These are phyloP conservation scores for Backusella parvicylindrica DNA, from an alignment of 192 early-diverging fungal genomes.

Conservation along the genomic window DNA sequence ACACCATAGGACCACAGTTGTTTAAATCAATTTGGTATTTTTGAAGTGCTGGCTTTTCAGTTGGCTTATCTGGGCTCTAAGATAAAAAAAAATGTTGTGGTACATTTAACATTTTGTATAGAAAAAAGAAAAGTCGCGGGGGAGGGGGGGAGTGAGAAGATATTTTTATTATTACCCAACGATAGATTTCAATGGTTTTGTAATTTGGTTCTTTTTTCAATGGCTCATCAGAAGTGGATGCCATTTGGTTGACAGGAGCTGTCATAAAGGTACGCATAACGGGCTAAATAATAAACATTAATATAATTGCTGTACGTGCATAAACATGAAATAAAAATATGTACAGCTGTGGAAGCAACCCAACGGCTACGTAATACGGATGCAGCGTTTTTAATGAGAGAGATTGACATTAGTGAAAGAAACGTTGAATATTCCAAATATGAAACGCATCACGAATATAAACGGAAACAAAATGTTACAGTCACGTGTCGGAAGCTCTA, in stretches of 20 bases:
- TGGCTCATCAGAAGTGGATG: neutral
- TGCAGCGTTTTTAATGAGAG: neutral
- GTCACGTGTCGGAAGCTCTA: neutral
- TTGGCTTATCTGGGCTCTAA: conserved; percentile 85
- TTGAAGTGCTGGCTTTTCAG: conserved; percentile 85
- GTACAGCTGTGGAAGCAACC: neutral
- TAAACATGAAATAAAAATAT: neutral
- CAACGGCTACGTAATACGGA: neutral
- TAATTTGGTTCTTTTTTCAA: conserved; percentile 52
- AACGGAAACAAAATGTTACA: neutral
- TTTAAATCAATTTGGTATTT: conserved; percentile 90
- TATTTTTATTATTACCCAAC: conserved; percentile 68
- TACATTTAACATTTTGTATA: neutral
- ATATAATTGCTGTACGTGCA: too few species aligned
- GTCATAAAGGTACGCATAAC: neutral
- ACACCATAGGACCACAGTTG: conserved; percentile 92
- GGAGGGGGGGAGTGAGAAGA: neutral
- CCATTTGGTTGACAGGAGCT: neutral
- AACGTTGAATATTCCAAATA: neutral
- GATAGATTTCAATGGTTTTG: conserved; percentile 95
- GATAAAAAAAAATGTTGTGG: neutral
- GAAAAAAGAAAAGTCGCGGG: neutral
- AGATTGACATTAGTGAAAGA: conserved; percentile 3
- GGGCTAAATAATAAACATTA: neutral
- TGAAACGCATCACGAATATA: conserved; percentile 1